Conservation (phyloP, 805 yeast species). For the Candida ficus region DNA sequence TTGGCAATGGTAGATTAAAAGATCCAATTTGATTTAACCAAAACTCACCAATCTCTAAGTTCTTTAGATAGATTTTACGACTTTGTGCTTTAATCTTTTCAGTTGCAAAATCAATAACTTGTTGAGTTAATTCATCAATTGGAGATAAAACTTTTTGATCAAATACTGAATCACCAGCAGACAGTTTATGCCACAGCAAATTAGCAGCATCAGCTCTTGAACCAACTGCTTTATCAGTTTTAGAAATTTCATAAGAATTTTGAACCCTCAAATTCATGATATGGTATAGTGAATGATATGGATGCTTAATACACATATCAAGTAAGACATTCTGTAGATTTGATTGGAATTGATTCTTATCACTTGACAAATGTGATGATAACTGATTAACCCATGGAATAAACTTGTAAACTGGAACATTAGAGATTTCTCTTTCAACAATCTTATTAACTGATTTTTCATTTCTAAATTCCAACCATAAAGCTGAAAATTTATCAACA, state of each 20-base stretch:
- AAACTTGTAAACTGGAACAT: conserved; percentile 55
- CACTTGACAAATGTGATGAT: conserved; percentile 59
- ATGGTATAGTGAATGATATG: conserved; percentile 66
- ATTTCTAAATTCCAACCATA: conserved; percentile 69
- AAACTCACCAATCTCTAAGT: conserved; percentile 42
- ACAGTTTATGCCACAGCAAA: conserved; percentile 38
- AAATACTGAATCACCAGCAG: conserved; percentile 23
- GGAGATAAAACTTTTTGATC: conserved; percentile 33
- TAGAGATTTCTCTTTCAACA: conserved; percentile 33
- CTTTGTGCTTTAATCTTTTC: conserved; percentile 30
- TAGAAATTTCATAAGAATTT: conserved; percentile 26
- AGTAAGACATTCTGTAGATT: conserved; percentile 43
- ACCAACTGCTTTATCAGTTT: conserved; percentile 32
- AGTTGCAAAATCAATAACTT: conserved; percentile 47
- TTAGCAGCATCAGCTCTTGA: conserved; percentile 51
- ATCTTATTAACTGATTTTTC: conserved; percentile 38
- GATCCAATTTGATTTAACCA: conserved; percentile 51
- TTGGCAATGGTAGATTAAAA: conserved; percentile 61
- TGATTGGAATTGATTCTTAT: conserved; percentile 47
- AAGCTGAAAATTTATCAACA: conserved; percentile 70
- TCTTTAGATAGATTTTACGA: conserved; percentile 24
- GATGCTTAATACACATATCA: conserved; percentile 50
- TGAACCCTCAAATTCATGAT: conserved; percentile 53
- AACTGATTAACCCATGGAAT: conserved; percentile 82
- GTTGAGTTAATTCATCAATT: conserved; percentile 45